Base-by-base conservation (phyloP, 177 flowering plant species). In the Vitis hybrid region DNA sequence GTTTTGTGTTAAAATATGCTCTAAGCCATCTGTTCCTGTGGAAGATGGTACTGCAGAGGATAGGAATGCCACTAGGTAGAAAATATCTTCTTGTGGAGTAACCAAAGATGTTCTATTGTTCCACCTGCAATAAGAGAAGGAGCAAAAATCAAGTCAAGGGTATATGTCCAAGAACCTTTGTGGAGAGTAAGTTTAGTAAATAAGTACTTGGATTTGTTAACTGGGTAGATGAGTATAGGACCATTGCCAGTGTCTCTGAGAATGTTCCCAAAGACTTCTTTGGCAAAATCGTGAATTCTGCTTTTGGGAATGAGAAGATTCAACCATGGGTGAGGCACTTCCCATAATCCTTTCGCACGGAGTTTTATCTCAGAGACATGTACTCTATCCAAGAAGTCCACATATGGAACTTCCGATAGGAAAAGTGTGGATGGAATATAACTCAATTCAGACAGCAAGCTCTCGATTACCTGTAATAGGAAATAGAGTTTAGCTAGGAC, bases 301-400 rank as follows among this genome's bases (percentile, higher is more conserved):
- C 84, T 80, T 80, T 76, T 85, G 2, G 97, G 93, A 5, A 92
- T 70, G 65, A 90, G 84, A 66, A 92, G 93, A 71, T 87, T 92
- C 57, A 92, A 81, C 97, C 97, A 92, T 61, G 97, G 94, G 69
- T 91, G 97, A 63, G 93, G 93, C 76, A 91, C 78, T 51, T 91
- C 88, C 97, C 94, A 91, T 26, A 85, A 69, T 10, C 91, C 93
- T 76, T 86, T 77, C 11, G 75, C 82, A 61, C 83, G 76, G 52
- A 92, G 90, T 71, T 86, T 82, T 59, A 76, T 71, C 82, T 92
- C 93, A 2, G 88, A 82, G 3, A 70, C 39, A 59, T 91, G 97
- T 57, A 91, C 94, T 68, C 93, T 78, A 68, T 89, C 83, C 13
- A 91, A 89, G 79, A 92, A 92, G 13, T 88, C 87, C 64, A 84